phyloP scores from a whole-genome alignment of 305 asterid genomes.

The Solanum aculeatissimum region DNA sequence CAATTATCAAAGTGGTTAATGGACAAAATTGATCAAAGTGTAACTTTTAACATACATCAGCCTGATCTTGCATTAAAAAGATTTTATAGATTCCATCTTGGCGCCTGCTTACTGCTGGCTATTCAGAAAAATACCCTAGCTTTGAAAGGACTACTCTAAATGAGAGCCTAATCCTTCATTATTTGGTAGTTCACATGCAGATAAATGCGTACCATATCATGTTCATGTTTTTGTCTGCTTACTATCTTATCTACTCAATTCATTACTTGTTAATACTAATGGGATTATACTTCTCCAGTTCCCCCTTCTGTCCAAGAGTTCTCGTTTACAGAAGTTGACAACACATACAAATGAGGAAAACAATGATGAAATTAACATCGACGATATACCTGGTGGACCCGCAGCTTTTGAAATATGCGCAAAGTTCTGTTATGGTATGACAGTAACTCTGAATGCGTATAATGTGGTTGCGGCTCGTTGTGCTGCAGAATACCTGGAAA shows the following conservation, averaged over 20 bases:
- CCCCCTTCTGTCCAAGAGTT: conserved; percentile 78
- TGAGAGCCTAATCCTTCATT: neutral
- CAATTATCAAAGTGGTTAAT: neutral
- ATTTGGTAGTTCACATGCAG: neutral
- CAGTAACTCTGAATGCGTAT: conserved; percentile 67
- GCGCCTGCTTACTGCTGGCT: neutral
- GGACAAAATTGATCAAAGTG: neutral
- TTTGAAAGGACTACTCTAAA: neutral
- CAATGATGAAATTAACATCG: conserved; percentile 42
- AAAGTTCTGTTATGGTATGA: conserved; percentile 79
- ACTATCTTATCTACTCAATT: neutral
- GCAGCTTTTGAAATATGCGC: conserved; percentile 74
- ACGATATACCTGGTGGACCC: conserved; percentile 79
- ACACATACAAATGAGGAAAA: conserved; percentile 21
- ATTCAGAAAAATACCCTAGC: neutral
- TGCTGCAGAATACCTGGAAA: conserved; percentile 80
- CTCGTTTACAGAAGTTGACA: conserved; percentile 55
- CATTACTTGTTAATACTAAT: conserved; percentile 1
- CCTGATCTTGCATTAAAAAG: neutral
- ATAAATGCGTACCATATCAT: neutral
- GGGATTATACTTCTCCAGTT: conserved; percentile 32
- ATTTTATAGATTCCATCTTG: neutral
- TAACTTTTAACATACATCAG: neutral
- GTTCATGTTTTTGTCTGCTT: neutral
- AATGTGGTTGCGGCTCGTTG: conserved; percentile 75